Evolutionary conservation across 2,329 filamentous ascomycete genomes (phyloP), one percentile per base, ranked within the genome.

Genomic region (Pseudogymnoascus sp.): DNA sequence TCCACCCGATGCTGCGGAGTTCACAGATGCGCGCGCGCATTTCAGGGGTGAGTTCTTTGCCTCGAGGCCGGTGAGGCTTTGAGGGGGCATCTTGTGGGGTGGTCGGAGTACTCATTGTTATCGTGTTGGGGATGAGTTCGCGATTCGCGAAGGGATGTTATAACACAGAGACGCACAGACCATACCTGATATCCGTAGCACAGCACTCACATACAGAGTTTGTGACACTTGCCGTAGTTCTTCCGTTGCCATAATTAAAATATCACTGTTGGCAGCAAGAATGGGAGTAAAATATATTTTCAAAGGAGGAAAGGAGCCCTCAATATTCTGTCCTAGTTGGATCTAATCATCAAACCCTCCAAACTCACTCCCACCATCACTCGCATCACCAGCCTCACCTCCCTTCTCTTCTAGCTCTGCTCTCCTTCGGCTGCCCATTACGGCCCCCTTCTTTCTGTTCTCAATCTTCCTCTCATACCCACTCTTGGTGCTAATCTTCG

Each of bases 401-500:
- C 64, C 71, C 64, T 72, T 72, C 64, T 69, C 67, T 72, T 81
- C 82, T 17, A 39, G 4, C 55, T 59, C 31, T 36, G 55, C 55
- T 67, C 81, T 77, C 72, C 78, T 79, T 75, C 82, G 85, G 72
- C 83, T 88, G 29, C 80, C 81, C 64, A 82, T 79, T 61, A 87
- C 86, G 4, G 85, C 88, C 0, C 82, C 86, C 61, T 75, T 82
- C 66, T 76, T 79, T 66, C 88, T 91, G 69, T 90, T 82, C 75
- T 90, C 87, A 72, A 81, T 79, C 68, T 81, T 80, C 68, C 88
- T 79, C 73, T 91, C 87, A 77, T 84, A 93, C 2, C 88, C 87
- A 72, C 88, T 90, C 82, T 89, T 90, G 0, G 88, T 91, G 66
- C 91, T 93, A 69, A 97, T 97, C 71, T 85, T 85, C 61, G 76